Percentiles rank a stretch among this genome's conserved stretches.
Conservation (phyloP, 2,329 filamentous ascomycete genomes). For the Achaetomium macrosporum region DNA sequence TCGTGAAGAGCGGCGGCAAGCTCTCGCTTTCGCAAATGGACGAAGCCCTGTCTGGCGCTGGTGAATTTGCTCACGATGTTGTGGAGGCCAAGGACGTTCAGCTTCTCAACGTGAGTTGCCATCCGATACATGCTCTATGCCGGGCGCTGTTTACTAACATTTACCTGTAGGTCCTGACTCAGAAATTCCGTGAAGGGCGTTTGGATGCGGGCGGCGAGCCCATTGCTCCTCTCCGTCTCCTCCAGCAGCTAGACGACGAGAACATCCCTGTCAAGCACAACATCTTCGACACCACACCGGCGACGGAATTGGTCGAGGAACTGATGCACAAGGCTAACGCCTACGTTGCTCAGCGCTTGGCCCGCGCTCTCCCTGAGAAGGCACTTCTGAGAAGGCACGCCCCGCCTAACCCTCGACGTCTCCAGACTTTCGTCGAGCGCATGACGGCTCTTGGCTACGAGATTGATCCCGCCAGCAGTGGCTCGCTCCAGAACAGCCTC, state of each 20-base stretch:
- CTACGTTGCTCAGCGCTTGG: slow-evolving; percentile 80
- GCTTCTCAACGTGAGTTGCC: slow-evolving; percentile 60
- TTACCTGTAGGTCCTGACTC: slow-evolving; percentile 58
- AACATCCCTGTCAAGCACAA: slow-evolving; percentile 96
- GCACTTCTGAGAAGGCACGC: slow-evolving; percentile 84
- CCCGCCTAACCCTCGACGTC: slow-evolving; percentile 77
- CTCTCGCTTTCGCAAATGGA: slow-evolving; percentile 83
- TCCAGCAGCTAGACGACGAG: slow-evolving; percentile 95
- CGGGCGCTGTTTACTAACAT: slow-evolving; percentile 22
- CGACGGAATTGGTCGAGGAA: slow-evolving; percentile 92
- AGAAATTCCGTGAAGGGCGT: slow-evolving; percentile 85
- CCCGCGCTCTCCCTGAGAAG: slow-evolving; percentile 76
- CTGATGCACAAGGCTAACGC: slow-evolving; percentile 88
- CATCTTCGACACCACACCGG: slow-evolving; percentile 84
- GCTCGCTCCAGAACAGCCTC: slow-evolving; percentile 85
- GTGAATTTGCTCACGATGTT: slow-evolving; percentile 56
- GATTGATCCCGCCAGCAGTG: slow-evolving; percentile 84
- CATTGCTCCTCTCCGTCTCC: slow-evolving; percentile 77
- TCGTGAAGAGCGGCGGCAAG: slow-evolving; percentile 88
- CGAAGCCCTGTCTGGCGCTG: slow-evolving; percentile 62
- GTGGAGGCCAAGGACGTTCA: slow-evolving; percentile 71
- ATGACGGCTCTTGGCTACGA: slow-evolving; percentile 90
- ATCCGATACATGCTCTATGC: neutral
- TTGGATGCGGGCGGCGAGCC: slow-evolving; percentile 73
- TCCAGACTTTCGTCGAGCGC: slow-evolving; percentile 85